phyloP scores from a whole-genome alignment of 208 protist genomes.

The Strigomonas galati region DNA sequence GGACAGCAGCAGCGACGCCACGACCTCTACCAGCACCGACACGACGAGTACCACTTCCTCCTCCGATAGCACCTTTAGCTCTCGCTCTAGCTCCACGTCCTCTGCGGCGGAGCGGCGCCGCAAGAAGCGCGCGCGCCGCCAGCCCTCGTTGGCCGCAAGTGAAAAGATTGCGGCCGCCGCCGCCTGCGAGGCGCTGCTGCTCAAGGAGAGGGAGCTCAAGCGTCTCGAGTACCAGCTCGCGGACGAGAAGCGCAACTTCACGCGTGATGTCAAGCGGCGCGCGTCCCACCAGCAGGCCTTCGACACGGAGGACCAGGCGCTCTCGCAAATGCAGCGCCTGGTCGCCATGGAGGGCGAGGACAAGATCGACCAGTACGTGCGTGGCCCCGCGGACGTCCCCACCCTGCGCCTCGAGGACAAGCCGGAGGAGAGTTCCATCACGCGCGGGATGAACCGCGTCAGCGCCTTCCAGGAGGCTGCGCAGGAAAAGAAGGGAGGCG shows the following conservation, averaged over 20 bases:
- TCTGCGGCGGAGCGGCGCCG: conserved; percentile 3
- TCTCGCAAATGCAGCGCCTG: conserved; percentile 39
- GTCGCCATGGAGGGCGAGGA: conserved; percentile 26
- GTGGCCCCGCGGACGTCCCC: conserved; percentile 18
- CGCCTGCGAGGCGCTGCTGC: conserved; percentile 43
- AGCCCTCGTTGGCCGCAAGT: conserved; percentile 14
- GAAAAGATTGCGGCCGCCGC: conserved; percentile 39
- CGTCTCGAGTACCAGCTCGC: conserved; percentile 44
- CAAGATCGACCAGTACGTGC: conserved; percentile 36
- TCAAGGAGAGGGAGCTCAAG: conserved; percentile 45
- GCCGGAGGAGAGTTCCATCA: background rate
- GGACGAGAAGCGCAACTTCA: conserved; percentile 52
- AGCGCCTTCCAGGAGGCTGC: conserved; percentile 22
- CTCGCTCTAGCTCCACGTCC: background rate
- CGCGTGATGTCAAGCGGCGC: conserved; percentile 39
- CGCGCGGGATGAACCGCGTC: conserved; percentile 30
- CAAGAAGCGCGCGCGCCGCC: conserved; percentile 7
- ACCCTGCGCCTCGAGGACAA: background rate
- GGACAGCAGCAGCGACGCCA: conserved; percentile 12
- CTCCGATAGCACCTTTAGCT: conserved; percentile 13
- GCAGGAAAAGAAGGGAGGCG: background rate
- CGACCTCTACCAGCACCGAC: conserved; percentile 11
- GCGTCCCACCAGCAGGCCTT: conserved; percentile 24
- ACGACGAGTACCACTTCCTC: conserved; percentile 18
- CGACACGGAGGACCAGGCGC: conserved; percentile 36